Base-by-base conservation (phyloP, 2,329 filamentous ascomycete species). In the Aspergillus pseudonomiae region DNA sequence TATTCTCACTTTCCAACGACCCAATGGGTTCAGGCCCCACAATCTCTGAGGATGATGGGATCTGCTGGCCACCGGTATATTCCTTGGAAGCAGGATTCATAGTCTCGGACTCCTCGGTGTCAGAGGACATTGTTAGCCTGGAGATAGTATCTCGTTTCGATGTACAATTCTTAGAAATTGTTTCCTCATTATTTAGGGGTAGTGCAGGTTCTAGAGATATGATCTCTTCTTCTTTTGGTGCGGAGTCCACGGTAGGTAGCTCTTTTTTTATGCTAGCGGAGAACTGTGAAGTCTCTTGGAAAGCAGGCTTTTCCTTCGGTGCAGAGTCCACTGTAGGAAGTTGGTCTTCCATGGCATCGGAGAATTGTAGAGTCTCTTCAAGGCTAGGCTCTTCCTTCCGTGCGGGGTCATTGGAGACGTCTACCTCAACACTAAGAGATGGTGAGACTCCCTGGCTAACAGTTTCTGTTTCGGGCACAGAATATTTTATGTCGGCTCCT, bases 41-140 rank as follows among this genome's bases (percentile, higher is more conserved):
- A 11, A 52, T 30, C 12, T 19, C 19, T 16, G 48, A n/a, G 12
- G 46, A n/a, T 16, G 16, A 19, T 19, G 16, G 48, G 21, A n/a
- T 52, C 16, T n/a, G 28, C 28, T 32, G 28, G 12, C 14, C 28
- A 24, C 6, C 19, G 14, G 48, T 52, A 7, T 34, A 16, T n/a
- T 32, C 48, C 28, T 52, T 52, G 19, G 28, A 52, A 32, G 28
- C 14, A 11, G 48, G 7, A 16, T n/a, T 19, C 46, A 30, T 50
- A 16, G 9, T 10, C 28, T 52, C 28, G 2, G 28, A 12, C 43
- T 57, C 56, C 36, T 53, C 50, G 19, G 36, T 26, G 24, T 64
- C 61, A 16, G 55, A 56, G 30, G 36, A 57, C n/a, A 34, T 19
- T 65, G 64, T 65, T 63, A 60, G 65, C 59, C 52, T 56, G 30